These are phyloP conservation scores for Papiliotrema nemorosa DNA, from an alignment of 1,284 basidiomycete genomes.

Conservation along the genomic window DNA sequence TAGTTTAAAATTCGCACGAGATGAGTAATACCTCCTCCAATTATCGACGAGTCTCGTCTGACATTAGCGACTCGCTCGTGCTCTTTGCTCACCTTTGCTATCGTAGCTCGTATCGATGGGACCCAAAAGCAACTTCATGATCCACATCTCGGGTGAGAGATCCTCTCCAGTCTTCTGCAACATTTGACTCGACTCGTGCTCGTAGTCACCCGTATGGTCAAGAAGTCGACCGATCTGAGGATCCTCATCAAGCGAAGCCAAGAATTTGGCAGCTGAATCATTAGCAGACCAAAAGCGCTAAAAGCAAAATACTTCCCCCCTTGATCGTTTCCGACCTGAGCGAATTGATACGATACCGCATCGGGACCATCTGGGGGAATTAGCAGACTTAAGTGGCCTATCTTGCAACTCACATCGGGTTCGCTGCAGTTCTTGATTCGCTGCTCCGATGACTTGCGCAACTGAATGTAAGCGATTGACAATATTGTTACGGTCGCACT, in stretches of 20 bases:
- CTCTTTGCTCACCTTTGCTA: background rate
- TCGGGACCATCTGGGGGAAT: conserved; percentile 44
- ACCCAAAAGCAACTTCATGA: conserved; percentile 33
- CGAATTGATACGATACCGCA: conserved; percentile 50
- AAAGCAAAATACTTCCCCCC: conserved; percentile 22
- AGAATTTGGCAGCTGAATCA: conserved; percentile 26
- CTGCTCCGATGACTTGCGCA: conserved; percentile 45
- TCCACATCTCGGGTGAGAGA: conserved; percentile 28
- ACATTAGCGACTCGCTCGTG: background rate
- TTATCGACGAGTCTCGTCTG: background rate
- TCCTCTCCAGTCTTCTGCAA: conserved; percentile 38
- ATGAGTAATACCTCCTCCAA: too few species aligned
- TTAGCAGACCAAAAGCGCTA: background rate
- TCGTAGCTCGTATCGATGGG: conserved; percentile 25
- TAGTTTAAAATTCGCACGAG: too few species aligned
- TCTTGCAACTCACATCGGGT: conserved; percentile 32
- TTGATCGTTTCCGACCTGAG: conserved; percentile 51
- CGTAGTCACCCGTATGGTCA: conserved; percentile 49
- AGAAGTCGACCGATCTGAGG: conserved; percentile 48
- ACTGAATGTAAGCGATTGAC: conserved; percentile 16
- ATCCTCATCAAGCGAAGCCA: conserved; percentile 46
- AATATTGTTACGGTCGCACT: conserved; percentile 1
- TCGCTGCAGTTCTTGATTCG: conserved; percentile 43
- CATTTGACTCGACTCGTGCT: conserved; percentile 50
- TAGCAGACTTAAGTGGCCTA: background rate